phyloP scores from a whole-genome alignment of 768 basidiomycete genomes.

The Panaeolus cyanescens region DNA sequence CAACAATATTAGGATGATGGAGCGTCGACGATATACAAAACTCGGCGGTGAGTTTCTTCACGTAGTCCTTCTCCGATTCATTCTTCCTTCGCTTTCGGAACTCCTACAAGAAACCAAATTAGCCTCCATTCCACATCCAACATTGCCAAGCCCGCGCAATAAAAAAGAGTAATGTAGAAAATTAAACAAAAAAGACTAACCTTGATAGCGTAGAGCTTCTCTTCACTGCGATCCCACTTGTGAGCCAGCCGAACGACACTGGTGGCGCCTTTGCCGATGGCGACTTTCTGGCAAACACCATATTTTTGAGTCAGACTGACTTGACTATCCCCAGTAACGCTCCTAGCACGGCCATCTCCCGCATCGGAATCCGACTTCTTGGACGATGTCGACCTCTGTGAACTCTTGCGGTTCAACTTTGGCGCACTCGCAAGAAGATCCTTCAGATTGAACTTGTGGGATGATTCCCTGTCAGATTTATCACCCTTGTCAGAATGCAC shows the following conservation, averaged over 20 bases:
- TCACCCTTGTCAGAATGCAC: conserved; percentile 54
- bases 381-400: conserved; percentile 66
- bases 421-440: conserved; percentile 74
- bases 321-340: conserved; percentile 45
- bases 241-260: conserved; percentile 95
- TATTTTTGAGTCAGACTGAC: conserved; percentile 80
- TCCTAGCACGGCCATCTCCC: conserved; percentile 34
- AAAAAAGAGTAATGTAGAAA: conserved; percentile 6
- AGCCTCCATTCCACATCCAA: neutral
- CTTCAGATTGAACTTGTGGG: conserved; percentile 82
- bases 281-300: conserved; percentile 94
- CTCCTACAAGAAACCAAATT: conserved; percentile 56
- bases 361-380: conserved; percentile 71
- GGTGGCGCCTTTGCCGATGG: conserved; percentile 98
- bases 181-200: conserved; percentile 46
- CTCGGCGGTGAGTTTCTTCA: conserved; percentile 99
- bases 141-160: neutral
- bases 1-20: conserved; percentile 93
- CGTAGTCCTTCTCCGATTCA: conserved; percentile 98
- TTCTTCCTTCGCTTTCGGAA: conserved; percentile 98
- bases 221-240: conserved; percentile 97
- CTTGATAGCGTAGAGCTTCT: conserved; percentile 98
- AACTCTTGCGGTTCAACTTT: conserved; percentile 69
- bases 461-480: conserved; percentile 30
- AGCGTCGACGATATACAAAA: conserved; percentile 98